phyloP scores from a whole-genome alignment of 1,139 yeast species.

The Meyerozyma athensensis region DNA sequence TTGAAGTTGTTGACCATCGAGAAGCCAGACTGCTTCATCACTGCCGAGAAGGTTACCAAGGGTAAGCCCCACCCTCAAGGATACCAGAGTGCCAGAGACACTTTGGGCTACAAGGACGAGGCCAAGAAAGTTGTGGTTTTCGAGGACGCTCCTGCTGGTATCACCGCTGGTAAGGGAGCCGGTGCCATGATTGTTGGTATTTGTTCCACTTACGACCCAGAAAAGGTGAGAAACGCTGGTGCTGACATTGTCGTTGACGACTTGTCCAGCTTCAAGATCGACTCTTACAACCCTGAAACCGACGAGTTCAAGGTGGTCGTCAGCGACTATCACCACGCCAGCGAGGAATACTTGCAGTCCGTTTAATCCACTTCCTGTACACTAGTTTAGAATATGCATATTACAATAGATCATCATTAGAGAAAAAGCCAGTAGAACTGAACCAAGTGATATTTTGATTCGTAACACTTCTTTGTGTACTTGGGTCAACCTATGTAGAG shows the following conservation, averaged over 20 bases:
- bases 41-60: constrained; percentile 70
- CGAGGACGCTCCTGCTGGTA: constrained; percentile 89
- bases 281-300: constrained; percentile 40
- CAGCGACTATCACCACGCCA: constrained; percentile 41
- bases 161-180: constrained; percentile 77
- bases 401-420: not conserved
- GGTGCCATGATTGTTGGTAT: constrained; percentile 82
- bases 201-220: constrained; percentile 73
- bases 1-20: constrained; percentile 58
- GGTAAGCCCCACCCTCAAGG: constrained; percentile 89
- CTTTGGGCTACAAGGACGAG: constrained; percentile 46
- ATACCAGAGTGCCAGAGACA: constrained; percentile 60
- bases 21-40: constrained; percentile 68
- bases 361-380: constrained; percentile 11
- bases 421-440: no score
- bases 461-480: no score
- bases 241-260: constrained; percentile 79
- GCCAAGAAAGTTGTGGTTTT: constrained; percentile 60
- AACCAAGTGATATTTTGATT: no score
- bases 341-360: constrained; percentile 36
- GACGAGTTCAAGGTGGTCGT: constrained; percentile 46
- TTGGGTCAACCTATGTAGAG: no score
- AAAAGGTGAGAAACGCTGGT: constrained; percentile 65
- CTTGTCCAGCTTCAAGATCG: constrained; percentile 46
- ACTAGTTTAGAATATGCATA: constrained; percentile 1